phyloP scores from a whole-genome alignment of 352 stramenopile species.

The Pilasporangium apinafurcum region DNA sequence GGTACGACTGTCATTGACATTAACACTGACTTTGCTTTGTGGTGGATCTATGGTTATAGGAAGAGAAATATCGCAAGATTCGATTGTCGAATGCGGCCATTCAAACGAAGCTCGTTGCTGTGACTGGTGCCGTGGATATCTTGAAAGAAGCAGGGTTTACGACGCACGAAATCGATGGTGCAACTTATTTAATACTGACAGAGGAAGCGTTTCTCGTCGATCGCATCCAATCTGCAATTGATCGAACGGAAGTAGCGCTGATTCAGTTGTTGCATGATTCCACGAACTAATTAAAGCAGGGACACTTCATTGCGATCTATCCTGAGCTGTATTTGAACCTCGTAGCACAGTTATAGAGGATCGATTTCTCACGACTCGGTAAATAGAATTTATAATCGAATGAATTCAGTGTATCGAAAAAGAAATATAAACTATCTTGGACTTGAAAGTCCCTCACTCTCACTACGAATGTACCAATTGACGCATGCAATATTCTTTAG shows the following conservation, averaged over 20 bases:
- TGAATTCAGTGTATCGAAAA: no score
- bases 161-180: conserved; percentile 27
- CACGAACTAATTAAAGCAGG: no score
- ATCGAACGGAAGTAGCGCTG: conserved; percentile 56
- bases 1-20: not conserved
- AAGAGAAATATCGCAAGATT: conserved; percentile 70
- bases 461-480: no score
- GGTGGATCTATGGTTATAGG: conserved; percentile 10
- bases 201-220: conserved; percentile 22
- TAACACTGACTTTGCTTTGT: not conserved
- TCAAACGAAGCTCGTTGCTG: conserved; percentile 56
- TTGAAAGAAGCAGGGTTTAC: conserved; percentile 52
- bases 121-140: conserved; percentile 46
- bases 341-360: no score
- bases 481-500: no score
- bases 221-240: conserved; percentile 47
- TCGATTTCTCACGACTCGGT: no score
- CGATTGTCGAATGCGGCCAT: conserved; percentile 52
- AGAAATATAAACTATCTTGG: no score
- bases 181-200: conserved; percentile 51
- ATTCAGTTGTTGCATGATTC: conserved; percentile 64
- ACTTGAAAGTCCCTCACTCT: no score
- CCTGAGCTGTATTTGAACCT: no score
- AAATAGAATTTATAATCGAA: no score
- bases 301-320: no score